Evolutionary conservation across 495 filamentous ascomycete genomes (phyloP), one percentile per base, ranked within the genome.

Genomic region (Penicillium paxilli): DNA sequence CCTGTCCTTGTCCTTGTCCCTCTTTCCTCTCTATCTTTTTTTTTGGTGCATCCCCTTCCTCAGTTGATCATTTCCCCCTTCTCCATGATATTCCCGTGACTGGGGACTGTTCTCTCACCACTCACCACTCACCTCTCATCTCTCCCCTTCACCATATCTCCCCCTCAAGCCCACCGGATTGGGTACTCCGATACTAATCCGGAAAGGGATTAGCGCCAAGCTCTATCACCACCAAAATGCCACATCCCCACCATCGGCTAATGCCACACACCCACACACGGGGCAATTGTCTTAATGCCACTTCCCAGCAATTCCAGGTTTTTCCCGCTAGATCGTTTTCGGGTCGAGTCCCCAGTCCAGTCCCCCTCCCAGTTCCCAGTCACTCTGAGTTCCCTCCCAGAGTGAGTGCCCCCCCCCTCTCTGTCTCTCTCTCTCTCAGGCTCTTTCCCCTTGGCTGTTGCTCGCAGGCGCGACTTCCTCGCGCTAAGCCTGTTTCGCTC

Each of bases 401-500:
- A n/a, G n/a, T n/a, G n/a, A 21, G 38, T 37, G 12, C 33, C 49
- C 10, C 25, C 25, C 10, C 4, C 25, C 21, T 9, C 23, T 32
- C 52, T 51, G 55, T 55, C 55, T 58, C 49, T 46, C 50, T 51
- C 52, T 57, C 9, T 8, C n/a, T 32, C 30, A n/a, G n/a, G n/a
- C n/a, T n/a, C n/a, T n/a, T n/a, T 32, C 16, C 35, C 35, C 16
- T 38, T 19, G 35, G n/a, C 35, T 19, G 35, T 49, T 51, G 54
- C 32, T 55, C 49, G 45, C 24, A 24, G 42, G 47, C 54, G 53
- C 51, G 59, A 56, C 49, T 45, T 26, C 33, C 30, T 28, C 51
- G 42, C 60, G 54, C 60, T 64, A 59, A 41, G 55, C 55, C 62
- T 45, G 42, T 63, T 67, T 60, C 49, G 37, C 49, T 41, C 49